These are phyloP conservation scores for Neoarthrinium moseri DNA, from an alignment of 2,329 filamentous ascomycete genomes.

Conservation along the genomic window DNA sequence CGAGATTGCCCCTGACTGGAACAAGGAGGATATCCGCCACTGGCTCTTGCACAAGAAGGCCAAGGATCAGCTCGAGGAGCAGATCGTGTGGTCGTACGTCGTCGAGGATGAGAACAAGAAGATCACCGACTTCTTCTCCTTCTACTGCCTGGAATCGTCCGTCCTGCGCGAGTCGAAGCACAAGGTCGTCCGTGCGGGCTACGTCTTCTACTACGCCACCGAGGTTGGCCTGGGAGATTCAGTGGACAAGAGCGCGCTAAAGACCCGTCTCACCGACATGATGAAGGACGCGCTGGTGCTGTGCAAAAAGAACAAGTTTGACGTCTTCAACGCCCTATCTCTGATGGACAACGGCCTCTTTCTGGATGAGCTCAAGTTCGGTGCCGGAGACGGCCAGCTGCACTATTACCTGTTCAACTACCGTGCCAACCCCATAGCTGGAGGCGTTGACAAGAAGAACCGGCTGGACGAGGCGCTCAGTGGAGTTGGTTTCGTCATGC, in stretches of 20 bases:
- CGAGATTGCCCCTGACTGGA: conserved; percentile 81
- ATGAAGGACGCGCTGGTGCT: conserved; percentile 84
- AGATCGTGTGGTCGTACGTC: conserved; percentile 92
- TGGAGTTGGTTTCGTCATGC: conserved; percentile 87
- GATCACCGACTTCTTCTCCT: conserved; percentile 96
- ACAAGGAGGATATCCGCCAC: conserved; percentile 77
- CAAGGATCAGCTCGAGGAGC: conserved; percentile 58
- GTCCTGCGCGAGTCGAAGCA: conserved; percentile 82
- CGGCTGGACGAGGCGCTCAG: conserved; percentile 76
- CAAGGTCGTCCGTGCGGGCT: conserved; percentile 80
- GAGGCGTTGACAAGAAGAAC: conserved; percentile 80
- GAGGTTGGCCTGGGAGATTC: conserved; percentile 69
- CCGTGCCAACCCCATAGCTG: conserved; percentile 77
- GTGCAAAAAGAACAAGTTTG: conserved; percentile 80
- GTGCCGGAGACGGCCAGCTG: conserved; percentile 87
- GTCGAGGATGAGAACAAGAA: conserved; percentile 74
- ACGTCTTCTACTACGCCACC: conserved; percentile 95
- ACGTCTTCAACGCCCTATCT: conserved; percentile 95
- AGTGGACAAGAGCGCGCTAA: conserved; percentile 58
- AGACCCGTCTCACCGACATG: conserved; percentile 76
- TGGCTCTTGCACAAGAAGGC: conserved; percentile 75
- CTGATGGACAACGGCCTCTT: conserved; percentile 93
- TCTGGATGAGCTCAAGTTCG: conserved; percentile 91
- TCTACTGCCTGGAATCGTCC: conserved; percentile 91
- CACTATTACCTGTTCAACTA: conserved; percentile 99